phyloP scores from a whole-genome alignment of 177 flowering plant species.

The Vitis hybrid region DNA sequence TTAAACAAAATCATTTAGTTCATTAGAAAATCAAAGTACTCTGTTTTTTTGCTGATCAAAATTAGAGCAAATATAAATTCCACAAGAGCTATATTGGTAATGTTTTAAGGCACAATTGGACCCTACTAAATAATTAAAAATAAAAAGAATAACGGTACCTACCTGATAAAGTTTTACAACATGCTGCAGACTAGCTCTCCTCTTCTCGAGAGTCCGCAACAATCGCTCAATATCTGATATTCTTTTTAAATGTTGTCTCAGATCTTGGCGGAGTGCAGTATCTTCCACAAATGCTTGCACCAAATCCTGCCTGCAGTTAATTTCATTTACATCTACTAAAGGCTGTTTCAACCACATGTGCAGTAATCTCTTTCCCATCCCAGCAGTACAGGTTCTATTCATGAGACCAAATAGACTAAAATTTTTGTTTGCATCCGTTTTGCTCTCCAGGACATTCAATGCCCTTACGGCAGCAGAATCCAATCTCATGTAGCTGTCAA shows the following conservation, averaged over 20 bases:
- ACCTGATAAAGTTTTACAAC: conserved; percentile 97
- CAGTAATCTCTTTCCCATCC: conserved; percentile 91
- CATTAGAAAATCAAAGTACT: too few species aligned
- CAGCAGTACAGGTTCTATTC: conserved; percentile 98
- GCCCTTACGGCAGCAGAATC: conserved; percentile 99
- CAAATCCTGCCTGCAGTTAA: conserved; percentile 75
- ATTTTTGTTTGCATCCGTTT: conserved; percentile 94
- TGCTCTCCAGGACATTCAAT: conserved; percentile 86
- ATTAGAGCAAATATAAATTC: too few species aligned
- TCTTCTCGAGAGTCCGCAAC: conserved; percentile 63
- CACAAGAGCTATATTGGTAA: not conserved
- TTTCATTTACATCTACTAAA: conserved; percentile 72
- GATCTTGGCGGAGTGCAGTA: conserved; percentile 79
- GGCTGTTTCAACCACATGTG: conserved; percentile 99
- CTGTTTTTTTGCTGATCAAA: too few species aligned
- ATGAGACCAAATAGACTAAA: conserved; percentile 92
- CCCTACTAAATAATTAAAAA: not conserved
- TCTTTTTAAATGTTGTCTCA: conserved; percentile 91
- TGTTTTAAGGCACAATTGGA: not conserved
- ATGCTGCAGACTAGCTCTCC: conserved; percentile 74
- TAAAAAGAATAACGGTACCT: not conserved
- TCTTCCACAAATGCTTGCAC: conserved; percentile 97
- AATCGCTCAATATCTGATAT: conserved; percentile 86
- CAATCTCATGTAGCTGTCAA: conserved; percentile 83
- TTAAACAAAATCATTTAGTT: too few species aligned